A percentile compares a stretch with the other conserved stretches of the same genome.
These are phyloP conservation scores for Xanthoparmelia taractica DNA, from an alignment of 495 filamentous ascomycete species.

Conservation along the genomic window DNA sequence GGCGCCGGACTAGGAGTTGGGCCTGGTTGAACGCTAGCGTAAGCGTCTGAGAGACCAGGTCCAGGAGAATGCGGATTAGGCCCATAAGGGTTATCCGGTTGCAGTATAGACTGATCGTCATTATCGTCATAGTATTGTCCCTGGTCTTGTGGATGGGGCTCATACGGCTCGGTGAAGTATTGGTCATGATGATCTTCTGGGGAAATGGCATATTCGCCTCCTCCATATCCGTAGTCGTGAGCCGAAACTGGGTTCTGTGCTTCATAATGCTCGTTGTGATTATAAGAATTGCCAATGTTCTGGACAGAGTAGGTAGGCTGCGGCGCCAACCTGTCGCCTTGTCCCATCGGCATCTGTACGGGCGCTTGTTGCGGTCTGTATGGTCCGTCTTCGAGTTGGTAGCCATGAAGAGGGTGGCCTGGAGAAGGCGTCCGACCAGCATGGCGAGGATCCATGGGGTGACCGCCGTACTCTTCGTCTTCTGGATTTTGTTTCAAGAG, in stretches of 20 bases:
- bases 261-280: conserved; percentile 60
- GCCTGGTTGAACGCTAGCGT: conserved; percentile 30
- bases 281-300: conserved; percentile 62
- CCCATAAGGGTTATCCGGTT: conserved; percentile 48
- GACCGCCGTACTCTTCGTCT: conserved; percentile 54
- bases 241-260: conserved; percentile 37
- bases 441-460: conserved; percentile 47
- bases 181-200: conserved; percentile 79
- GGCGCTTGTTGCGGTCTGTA: conserved; percentile 45
- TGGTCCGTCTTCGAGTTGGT: conserved; percentile 64
- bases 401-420: conserved; percentile 54
- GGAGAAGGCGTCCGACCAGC: conserved; percentile 49
- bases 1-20: conserved; percentile 55
- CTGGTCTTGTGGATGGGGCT: conserved; percentile 52
- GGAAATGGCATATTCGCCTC: conserved; percentile 63
- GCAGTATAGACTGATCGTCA: conserved; percentile 56
- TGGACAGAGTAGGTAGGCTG: conserved; percentile 85
- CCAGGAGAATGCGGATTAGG: conserved; percentile 46
- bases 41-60: conserved; percentile 34
- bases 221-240: conserved; percentile 38
- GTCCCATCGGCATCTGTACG: conserved; percentile 62
- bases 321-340: conserved; percentile 58
- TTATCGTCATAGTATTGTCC: conserved; percentile 47
- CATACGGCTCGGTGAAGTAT: conserved; percentile 77
- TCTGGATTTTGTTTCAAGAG: conserved; percentile 19